phyloP scores from a whole-genome alignment of 2,329 filamentous ascomycete species.

The Paraphoma chrysanthemicola region DNA sequence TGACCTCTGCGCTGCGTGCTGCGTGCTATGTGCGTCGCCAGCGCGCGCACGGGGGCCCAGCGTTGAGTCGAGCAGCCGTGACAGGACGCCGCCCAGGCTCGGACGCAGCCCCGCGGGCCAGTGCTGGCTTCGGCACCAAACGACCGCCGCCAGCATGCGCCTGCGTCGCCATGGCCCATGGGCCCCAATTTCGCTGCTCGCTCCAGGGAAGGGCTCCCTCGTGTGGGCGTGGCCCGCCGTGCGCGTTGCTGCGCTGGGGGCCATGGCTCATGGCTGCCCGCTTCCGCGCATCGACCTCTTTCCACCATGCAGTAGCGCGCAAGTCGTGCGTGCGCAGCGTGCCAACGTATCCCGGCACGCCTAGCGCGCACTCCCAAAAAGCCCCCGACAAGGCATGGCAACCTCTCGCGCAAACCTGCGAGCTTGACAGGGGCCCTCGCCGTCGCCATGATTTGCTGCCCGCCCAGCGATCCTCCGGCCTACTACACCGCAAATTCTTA shows the following conservation, averaged over 20 bases:
- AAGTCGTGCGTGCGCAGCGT: conserved; percentile 17
- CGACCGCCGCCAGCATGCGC: conserved; percentile 1
- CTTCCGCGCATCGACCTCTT: conserved; percentile 41
- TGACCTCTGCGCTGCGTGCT: not conserved
- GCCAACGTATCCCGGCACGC: conserved; percentile 16
- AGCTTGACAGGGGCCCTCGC: conserved; percentile 30
- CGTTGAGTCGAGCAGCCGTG: not conserved
- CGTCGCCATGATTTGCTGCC: conserved; percentile 36
- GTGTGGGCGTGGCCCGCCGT: conserved; percentile 15
- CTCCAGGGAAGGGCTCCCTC: conserved; percentile 1
- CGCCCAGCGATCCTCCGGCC: conserved; percentile 31
- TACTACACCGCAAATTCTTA: conserved; percentile 43
- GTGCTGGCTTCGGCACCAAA: conserved; percentile 13
- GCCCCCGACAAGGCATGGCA: conserved; percentile 34
- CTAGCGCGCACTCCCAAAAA: conserved; percentile 27
- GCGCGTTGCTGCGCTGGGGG: conserved; percentile 28
- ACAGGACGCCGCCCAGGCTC: conserved; percentile 18
- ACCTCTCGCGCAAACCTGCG: conserved; percentile 33
- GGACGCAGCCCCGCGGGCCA: conserved; percentile 23
- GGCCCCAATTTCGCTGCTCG: conserved; percentile 1
- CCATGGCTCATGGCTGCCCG: conserved; percentile 14
- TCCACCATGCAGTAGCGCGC: conserved; percentile 35
- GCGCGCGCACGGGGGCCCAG: not conserved
- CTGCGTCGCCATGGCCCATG: too few relatives aligned
- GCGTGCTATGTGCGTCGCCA: not conserved